Percentiles rank a stretch among this genome's conserved stretches.
Evolutionary conservation across 2,329 filamentous ascomycete species (phyloP).

Genomic region (Pseudonectria foliicola): DNA sequence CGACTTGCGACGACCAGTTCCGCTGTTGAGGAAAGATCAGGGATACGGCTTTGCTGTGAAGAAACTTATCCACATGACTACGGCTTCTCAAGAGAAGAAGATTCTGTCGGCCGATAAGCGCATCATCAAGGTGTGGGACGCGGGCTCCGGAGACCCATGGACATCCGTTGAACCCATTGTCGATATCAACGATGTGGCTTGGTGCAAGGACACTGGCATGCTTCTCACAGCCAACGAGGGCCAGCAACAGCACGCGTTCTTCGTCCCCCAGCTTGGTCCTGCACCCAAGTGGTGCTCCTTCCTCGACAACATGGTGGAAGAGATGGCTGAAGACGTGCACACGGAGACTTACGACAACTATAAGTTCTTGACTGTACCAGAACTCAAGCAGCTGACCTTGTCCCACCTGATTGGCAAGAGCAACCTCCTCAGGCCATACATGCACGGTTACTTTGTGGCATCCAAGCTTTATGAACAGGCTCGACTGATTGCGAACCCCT

Average conservation of each 20-base stretch:
- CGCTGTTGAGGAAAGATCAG: conserved; percentile 86
- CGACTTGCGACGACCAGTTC: conserved; percentile 80
- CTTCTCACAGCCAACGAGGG: conserved; percentile 95
- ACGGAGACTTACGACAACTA: conserved; percentile 96
- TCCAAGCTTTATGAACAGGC: conserved; percentile 95
- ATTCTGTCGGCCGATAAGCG: conserved; percentile 88
- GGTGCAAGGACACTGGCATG: conserved; percentile 91
- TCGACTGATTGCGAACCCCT: conserved; percentile 84
- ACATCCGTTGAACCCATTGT: conserved; percentile 92
- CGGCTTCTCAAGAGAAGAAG: conserved; percentile 71
- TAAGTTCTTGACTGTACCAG: conserved; percentile 89
- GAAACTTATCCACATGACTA: conserved; percentile 68
- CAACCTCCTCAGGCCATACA: conserved; percentile 85
- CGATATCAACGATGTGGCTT: conserved; percentile 89
- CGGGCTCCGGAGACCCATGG: conserved; percentile 76
- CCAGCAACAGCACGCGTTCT: conserved; percentile 88
- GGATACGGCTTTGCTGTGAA: conserved; percentile 91
- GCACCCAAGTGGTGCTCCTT: conserved; percentile 95
- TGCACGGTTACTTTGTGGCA: conserved; percentile 98
- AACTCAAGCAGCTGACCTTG: conserved; percentile 78
- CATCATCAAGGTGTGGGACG: conserved; percentile 96
- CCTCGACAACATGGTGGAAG: conserved; percentile 94
- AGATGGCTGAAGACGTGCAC: conserved; percentile 81
- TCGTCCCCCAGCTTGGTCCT: conserved; percentile 86
- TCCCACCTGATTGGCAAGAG: conserved; percentile 87